These are phyloP conservation scores for Yarrowia keelungensis DNA, from an alignment of 805 yeast genomes.

Conservation along the genomic window DNA sequence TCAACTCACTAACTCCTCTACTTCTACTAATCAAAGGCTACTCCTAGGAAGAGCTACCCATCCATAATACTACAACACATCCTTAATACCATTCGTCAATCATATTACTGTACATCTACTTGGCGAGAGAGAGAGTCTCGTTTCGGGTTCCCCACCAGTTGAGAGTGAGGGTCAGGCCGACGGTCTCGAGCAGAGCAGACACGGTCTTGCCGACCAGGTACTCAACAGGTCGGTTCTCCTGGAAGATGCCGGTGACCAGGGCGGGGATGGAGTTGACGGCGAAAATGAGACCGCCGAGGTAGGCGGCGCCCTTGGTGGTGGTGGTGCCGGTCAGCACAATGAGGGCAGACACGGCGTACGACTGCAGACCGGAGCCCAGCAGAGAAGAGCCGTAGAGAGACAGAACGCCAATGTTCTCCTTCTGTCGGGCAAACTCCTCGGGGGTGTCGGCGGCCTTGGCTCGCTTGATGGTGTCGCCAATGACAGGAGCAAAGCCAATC, in stretches of 20 bases:
- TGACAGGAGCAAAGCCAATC: conserved; percentile 51
- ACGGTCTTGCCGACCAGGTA: conserved; percentile 48
- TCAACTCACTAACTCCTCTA: no score
- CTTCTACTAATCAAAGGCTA: no score
- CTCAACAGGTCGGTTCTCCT: conserved; percentile 51
- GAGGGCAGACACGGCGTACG: conserved; percentile 54
- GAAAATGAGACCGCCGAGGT: conserved; percentile 52
- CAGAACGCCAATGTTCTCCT: conserved; percentile 52
- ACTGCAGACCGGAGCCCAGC: conserved; percentile 51
- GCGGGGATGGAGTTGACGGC: conserved; percentile 51
- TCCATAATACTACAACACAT: not conserved
- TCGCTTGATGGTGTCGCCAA: conserved; percentile 52
- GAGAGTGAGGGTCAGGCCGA: conserved; percentile 52
- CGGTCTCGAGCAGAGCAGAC: conserved; percentile 52
- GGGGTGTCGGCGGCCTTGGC: conserved; percentile 49
- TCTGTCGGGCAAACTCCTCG: conserved; percentile 50
- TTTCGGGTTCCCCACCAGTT: conserved; percentile 52
- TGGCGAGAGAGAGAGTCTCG: conserved; percentile 39
- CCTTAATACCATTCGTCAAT: not conserved
- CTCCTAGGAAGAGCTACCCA: no score
- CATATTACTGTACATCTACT: conserved; percentile 24
- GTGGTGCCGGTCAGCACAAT: conserved; percentile 52
- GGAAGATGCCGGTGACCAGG: conserved; percentile 48
- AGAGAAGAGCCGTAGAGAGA: conserved; percentile 50
- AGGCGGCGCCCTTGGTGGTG: conserved; percentile 52